Base-by-base conservation (phyloP, 2,329 filamentous ascomycete genomes). In the Daldinia eschscholtzii region DNA sequence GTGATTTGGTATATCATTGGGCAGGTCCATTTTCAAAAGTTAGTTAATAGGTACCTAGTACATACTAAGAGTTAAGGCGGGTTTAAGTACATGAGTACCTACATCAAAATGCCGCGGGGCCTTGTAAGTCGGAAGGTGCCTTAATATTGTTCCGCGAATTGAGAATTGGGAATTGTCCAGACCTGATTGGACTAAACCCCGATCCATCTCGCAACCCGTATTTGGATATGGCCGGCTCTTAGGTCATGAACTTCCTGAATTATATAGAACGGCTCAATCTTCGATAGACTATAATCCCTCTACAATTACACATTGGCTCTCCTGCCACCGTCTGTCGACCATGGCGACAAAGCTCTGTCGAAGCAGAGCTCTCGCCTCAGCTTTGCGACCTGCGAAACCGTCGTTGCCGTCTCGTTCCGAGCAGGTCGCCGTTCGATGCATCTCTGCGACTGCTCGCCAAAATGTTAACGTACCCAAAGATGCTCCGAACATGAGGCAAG, bases 401-500 rank as follows among this genome's bases (percentile, higher is more conserved):
- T 81, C 81, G 73, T 78, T 82, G 69, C 80, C 74, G 73, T 78
- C 74, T 75, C 82, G 79, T 72, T 81, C 75, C 71, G 80, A 81
- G 30, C 79, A 81, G 73, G 78, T 79, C 57, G 79, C 78, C 56
- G 77, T 81, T 76, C 83, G 86, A 76, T 82, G 84, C 82, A 79
- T 89, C 79, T 83, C 84, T 68, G 83, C 80, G 62, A 85, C 86
- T 73, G 79, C 83, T 74, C 77, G 76, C 68, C 78, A 82, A 69
- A 81, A 82, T 77, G 87, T 91, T 78, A 84, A 84, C 74, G 80
- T 89, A 72, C 86, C 88, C 73, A 87, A 88, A 79, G 87, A 91
- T 66, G 82, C 84, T 52, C 84, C 87, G 67, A 93, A 94, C 83
- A 84, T 91, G 84, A 87, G 92, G 79, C 83, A 87, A 72, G 89